Conservation (phyloP, 2,329 filamentous ascomycete genomes). For the Herpomyces periplanetae region DNA sequence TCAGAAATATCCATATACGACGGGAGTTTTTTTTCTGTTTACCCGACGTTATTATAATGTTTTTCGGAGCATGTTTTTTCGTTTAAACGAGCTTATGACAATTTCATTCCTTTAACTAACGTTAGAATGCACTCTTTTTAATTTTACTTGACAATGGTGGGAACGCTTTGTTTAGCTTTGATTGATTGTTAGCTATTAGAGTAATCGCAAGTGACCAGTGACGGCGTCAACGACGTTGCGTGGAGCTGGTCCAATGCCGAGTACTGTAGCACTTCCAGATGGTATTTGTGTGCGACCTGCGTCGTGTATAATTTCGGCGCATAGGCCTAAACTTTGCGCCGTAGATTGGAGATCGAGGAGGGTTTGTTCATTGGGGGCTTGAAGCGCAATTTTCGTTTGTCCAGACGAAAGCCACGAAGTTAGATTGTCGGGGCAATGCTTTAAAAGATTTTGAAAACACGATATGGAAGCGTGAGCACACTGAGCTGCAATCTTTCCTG, state of each 20-base stretch:
- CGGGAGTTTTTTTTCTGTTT: too few species aligned
- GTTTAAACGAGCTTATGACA: too few species aligned
- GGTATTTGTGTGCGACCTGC: conserved; percentile 94
- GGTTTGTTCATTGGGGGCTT: conserved; percentile 49
- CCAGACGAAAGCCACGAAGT: conserved; percentile 49
- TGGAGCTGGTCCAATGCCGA: conserved; percentile 27
- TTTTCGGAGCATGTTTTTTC: too few species aligned
- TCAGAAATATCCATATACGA: too few species aligned
- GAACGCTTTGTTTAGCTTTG: too few species aligned
- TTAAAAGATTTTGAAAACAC: conserved; percentile 53
- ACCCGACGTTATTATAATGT: too few species aligned
- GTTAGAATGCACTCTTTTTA: too few species aligned
- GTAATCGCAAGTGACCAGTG: too few species aligned
- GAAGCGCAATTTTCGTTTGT: conserved; percentile 72
- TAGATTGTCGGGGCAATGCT: conserved; percentile 14
- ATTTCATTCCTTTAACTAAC: too few species aligned
- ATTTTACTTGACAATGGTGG: too few species aligned
- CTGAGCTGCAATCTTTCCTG: conserved; percentile 88
- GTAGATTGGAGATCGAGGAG: conserved; percentile 32
- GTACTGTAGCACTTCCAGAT: conserved; percentile 55
- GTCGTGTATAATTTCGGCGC: conserved; percentile 62
- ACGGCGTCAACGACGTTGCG: too few species aligned
- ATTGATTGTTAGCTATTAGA: too few species aligned
- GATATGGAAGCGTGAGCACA: conserved; percentile 82
- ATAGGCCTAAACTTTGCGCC: conserved; percentile 44